Conservation (phyloP, 1,139 yeast genomes). For the Magnusiomyces clavatus region DNA sequence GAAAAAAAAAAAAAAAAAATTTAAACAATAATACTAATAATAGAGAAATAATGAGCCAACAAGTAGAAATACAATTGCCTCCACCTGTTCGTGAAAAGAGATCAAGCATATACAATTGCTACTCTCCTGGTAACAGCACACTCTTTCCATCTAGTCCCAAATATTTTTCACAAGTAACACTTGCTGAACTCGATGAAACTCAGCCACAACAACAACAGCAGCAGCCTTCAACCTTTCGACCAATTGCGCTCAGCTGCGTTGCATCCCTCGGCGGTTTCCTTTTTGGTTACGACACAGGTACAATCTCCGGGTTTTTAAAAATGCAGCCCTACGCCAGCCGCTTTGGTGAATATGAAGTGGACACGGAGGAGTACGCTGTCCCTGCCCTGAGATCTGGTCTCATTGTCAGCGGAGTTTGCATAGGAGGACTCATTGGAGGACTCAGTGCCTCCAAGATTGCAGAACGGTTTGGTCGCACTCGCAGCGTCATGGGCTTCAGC, state of each 20-base stretch:
- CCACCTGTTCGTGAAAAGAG: too few relatives aligned
- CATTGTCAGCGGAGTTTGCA: conserved; percentile 46
- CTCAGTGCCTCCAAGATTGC: conserved; percentile 41
- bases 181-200: too few relatives aligned
- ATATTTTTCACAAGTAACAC: too few relatives aligned
- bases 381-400: conserved; percentile 42
- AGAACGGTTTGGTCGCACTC: conserved; percentile 46
- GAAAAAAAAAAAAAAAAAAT: too few relatives aligned
- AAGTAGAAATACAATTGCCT: too few relatives aligned
- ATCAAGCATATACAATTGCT: too few relatives aligned
- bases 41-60: too few relatives aligned
- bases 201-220: too few relatives aligned
- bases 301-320: conserved; percentile 61
- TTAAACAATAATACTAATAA: too few relatives aligned
- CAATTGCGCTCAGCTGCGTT: neutral
- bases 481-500: conserved; percentile 42
- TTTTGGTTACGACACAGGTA: conserved; percentile 55
- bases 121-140: too few relatives aligned
- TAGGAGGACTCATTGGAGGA: conserved; percentile 50
- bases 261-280: conserved; percentile 65
- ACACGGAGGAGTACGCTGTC: conserved; percentile 21
- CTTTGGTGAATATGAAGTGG: neutral
- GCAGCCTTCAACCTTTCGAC: neutral
- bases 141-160: too few relatives aligned
- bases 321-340: conserved; percentile 48